Evolutionary conservation across 129 eudicot genomes (phyloP).

Genomic region (Flaveria sonorensis): DNA sequence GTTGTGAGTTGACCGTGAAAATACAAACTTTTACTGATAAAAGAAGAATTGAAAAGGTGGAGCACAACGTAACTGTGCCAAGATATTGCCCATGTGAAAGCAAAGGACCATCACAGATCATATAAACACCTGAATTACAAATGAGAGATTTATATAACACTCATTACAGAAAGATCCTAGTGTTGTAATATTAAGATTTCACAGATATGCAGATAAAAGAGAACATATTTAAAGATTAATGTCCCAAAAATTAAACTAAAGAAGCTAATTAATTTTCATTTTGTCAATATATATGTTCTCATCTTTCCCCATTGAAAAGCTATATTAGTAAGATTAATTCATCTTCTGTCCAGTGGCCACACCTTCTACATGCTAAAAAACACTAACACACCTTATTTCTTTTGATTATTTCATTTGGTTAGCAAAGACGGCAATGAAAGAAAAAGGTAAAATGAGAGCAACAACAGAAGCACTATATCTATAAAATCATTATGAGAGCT

Average conservation of each 20-base stretch:
- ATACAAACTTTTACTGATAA: conserved; percentile 85
- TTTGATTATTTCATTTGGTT: conserved; percentile 15
- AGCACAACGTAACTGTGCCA: conserved; percentile 83
- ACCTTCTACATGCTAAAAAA: conserved; percentile 27
- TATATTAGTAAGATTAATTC: no score
- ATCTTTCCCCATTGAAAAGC: no score
- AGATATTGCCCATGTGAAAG: conserved; percentile 93
- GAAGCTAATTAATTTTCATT: background rate
- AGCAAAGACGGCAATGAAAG: background rate
- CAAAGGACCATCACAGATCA: conserved; percentile 78
- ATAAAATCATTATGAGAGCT: background rate
- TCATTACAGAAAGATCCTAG: background rate
- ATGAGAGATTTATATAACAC: background rate
- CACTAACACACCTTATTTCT: background rate
- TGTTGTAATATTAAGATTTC: background rate
- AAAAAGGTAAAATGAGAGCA: conserved; percentile 5
- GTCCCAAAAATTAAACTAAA: background rate
- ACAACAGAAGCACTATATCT: conserved; percentile 23
- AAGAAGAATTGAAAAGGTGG: conserved; percentile 69
- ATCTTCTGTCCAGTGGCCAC: background rate
- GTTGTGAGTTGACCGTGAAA: conserved; percentile 80
- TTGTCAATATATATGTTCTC: no score
- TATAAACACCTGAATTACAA: conserved; percentile 68
- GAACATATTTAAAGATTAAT: background rate
- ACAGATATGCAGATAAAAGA: background rate